A percentile compares a stretch with the other conserved stretches of the same genome.
phyloP scores from a whole-genome alignment of 257 asterid genomes.

The Solanum arcanum region DNA sequence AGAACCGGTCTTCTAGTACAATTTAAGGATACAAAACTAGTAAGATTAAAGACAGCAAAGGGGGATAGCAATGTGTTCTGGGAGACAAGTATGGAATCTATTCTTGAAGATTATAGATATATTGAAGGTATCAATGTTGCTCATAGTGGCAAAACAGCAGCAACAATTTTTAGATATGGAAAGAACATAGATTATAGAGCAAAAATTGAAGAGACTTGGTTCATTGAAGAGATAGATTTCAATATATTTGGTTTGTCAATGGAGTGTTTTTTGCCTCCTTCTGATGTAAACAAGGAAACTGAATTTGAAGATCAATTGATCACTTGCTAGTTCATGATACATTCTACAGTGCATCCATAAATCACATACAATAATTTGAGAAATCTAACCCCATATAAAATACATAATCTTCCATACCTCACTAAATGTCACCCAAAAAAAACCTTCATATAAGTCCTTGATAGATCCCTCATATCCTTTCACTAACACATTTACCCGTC shows the following conservation, averaged over 20 bases:
- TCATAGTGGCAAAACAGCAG: conserved; percentile 53
- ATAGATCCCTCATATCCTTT: background rate
- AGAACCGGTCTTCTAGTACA: conserved; percentile 64
- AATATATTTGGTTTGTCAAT: conserved; percentile 57
- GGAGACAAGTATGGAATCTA: conserved; percentile 66
- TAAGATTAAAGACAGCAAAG: conserved; percentile 44
- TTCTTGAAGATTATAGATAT: conserved; percentile 44
- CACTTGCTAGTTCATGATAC: background rate
- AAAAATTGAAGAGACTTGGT: conserved; percentile 74
- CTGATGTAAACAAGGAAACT: conserved; percentile 30
- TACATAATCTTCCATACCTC: background rate
- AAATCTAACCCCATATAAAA: background rate
- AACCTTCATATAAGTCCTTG: background rate
- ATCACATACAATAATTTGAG: background rate
- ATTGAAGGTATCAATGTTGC: conserved; percentile 79
- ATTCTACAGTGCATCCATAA: background rate
- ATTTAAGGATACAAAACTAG: conserved; percentile 65
- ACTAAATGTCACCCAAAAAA: background rate
- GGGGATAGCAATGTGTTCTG: conserved; percentile 45
- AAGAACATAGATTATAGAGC: conserved; percentile 39
- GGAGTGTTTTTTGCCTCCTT: conserved; percentile 72
- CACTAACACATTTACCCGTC: background rate
- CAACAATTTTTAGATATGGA: conserved; percentile 64
- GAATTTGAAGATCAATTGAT: conserved; percentile 12
- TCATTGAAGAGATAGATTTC: conserved; percentile 73